Percentiles rank a stretch among this genome's conserved stretches.
Conservation (phyloP, 257 asterid species). For the Orobanche coerulescens region DNA sequence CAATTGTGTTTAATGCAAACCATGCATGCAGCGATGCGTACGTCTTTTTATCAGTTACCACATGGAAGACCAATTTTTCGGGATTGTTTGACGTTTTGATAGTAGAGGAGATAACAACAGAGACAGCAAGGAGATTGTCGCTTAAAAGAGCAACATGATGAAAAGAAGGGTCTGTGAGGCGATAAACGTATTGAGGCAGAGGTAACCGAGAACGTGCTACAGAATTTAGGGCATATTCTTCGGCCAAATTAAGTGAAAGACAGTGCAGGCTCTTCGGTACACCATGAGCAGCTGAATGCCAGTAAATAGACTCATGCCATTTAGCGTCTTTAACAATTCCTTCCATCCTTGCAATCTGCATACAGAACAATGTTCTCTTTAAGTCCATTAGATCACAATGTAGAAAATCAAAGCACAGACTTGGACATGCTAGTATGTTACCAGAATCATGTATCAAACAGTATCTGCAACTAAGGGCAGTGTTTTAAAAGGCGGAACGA, state of each 20-base stretch:
- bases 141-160: constrained; percentile 73
- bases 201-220: constrained; percentile 72
- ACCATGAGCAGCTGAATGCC: constrained; percentile 82
- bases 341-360: constrained; percentile 66
- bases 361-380: not conserved
- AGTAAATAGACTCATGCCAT: constrained; percentile 51
- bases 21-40: constrained; percentile 85
- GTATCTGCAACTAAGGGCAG: too few species aligned
- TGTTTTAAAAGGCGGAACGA: too few species aligned
- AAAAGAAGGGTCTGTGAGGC: constrained; percentile 51
- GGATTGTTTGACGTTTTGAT: constrained; percentile 42
- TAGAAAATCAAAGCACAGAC: not conserved
- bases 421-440: not conserved
- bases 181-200: constrained; percentile 53
- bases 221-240: constrained; percentile 67
- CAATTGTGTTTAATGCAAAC: constrained; percentile 61
- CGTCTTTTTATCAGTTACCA: constrained; percentile 76
- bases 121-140: constrained; percentile 86
- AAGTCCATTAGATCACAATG: not conserved
- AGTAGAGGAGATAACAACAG: constrained; percentile 70
- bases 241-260: constrained; percentile 69
- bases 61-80: constrained; percentile 64
- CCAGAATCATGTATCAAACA: too few species aligned
- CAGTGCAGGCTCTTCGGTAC: constrained; percentile 70
- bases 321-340: constrained; percentile 47